phyloP scores from a whole-genome alignment of 306 rosid genomes.

The Morella rubra region DNA sequence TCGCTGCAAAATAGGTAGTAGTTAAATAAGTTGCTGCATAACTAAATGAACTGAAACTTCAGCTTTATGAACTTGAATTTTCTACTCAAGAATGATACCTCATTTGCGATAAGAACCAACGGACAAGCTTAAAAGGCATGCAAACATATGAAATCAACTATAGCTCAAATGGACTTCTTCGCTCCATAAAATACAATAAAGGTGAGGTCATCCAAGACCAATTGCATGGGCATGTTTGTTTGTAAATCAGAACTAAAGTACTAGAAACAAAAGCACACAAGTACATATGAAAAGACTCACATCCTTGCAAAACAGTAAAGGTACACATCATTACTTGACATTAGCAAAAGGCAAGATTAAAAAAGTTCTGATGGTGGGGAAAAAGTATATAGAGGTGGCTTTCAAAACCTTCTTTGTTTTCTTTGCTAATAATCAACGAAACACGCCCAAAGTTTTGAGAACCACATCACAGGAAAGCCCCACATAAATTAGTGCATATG shows the following conservation, averaged over 20 bases:
- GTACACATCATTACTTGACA: background rate
- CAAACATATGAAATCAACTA: background rate
- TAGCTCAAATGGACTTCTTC: constrained; percentile 2
- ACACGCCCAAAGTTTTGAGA: background rate
- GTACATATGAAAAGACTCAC: background rate
- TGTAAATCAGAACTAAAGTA: background rate
- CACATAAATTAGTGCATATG: background rate
- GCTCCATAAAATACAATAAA: background rate
- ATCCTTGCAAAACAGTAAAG: background rate
- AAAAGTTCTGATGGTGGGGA: background rate
- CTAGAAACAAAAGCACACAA: background rate
- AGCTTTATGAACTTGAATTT: background rate
- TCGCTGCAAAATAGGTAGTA: constrained; percentile 67
- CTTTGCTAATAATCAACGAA: background rate
- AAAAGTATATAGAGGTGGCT: background rate
- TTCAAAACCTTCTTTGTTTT: background rate
- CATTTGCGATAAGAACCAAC: background rate
- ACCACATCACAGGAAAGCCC: background rate
- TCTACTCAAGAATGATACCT: background rate
- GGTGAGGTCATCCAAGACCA: background rate
- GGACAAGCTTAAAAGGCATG: background rate
- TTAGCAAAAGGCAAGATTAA: background rate
- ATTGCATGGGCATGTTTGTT: background rate
- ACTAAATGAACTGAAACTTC: constrained; percentile 16
- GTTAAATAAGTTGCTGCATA: constrained; percentile 23